Evolutionary conservation across 257 asterid genomes (phyloP).

Genomic region (Plectranthus barbatus): DNA sequence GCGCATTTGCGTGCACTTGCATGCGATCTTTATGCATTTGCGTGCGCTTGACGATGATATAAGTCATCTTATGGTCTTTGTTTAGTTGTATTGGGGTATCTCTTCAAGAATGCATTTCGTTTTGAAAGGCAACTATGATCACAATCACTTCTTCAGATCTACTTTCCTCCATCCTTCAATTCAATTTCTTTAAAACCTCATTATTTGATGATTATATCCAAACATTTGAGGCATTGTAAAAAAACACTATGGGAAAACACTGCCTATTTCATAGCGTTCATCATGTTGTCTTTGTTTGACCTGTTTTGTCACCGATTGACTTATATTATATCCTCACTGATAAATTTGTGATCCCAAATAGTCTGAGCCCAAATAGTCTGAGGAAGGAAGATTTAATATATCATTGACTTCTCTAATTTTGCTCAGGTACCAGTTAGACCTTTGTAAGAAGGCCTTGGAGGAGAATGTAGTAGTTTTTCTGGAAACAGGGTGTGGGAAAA

Average conservation of each 20-base stretch:
- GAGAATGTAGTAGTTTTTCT: slow-evolving; percentile 74
- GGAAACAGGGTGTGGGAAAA: slow-evolving; percentile 97
- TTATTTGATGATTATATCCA: not conserved
- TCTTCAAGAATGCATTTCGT: not conserved
- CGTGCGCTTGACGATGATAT: not conserved
- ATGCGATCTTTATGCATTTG: not conserved
- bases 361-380: not conserved
- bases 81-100: not conserved
- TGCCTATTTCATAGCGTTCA: not conserved
- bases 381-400: not conserved
- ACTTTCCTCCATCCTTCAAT: not conserved
- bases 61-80: not conserved
- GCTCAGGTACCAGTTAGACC: slow-evolving; percentile 81
- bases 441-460: slow-evolving; percentile 77
- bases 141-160: not conserved
- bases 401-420: slow-evolving; percentile 8
- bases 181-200: not conserved
- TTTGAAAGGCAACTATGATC: slow-evolving; percentile 1
- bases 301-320: not conserved
- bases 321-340: not conserved
- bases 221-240: not conserved
- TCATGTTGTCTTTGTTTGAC: not conserved
- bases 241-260: not conserved
- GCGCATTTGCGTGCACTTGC: not conserved
- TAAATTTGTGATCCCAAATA: slow-evolving; percentile 5